Base-by-base conservation (phyloP, 306 rosid species). In the Erythrophleum fordii region DNA sequence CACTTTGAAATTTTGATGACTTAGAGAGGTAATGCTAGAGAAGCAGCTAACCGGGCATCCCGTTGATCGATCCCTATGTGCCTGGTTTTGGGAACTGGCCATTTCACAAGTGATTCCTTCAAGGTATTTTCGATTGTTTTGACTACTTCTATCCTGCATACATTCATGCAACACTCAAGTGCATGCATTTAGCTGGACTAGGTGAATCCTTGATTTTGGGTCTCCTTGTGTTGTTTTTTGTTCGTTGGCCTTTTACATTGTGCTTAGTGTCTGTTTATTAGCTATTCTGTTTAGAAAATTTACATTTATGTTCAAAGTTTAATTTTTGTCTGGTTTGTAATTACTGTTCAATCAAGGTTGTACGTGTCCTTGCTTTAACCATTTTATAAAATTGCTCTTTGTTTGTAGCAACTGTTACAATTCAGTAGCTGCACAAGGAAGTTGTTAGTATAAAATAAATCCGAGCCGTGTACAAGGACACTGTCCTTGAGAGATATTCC, bases 21-120 rank as follows among this genome's bases (percentile, higher is more conserved):
- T 12, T 77, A 94, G 98, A 39, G 98, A 94, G 89, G 93, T 94
- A 44, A 91, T 94, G 76, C 92, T 94, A 13, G 97, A 94, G 94
- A 94, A 94, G 77, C 98, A 94, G 92, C 91, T 94, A n/a, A 87
- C 97, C 7, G 98, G 97, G 34, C 98, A 90, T 81, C 90, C 97
- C 17, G 97, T 92, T 41, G 98, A 91, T 80, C 98, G 98, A 68
- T 94, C 97, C 45, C 91, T 94, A 20, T 94, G 97, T 69, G 81
- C 78, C 18, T 94, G 97, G 98, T 94, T 91, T 80, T 94, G 97
- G 97, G 94, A 89, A 26, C 96, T 92, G 77, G 77, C 89, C 78
- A 72, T 87, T 85, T 89, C 98, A 82, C 93, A 92, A 83, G 92
- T 55, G 85, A 90, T 87, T 88, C 95, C 83, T 88, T 90, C 85